Evolutionary conservation across 768 basidiomycete genomes (phyloP).

Genomic region (Suillus brevipes): DNA sequence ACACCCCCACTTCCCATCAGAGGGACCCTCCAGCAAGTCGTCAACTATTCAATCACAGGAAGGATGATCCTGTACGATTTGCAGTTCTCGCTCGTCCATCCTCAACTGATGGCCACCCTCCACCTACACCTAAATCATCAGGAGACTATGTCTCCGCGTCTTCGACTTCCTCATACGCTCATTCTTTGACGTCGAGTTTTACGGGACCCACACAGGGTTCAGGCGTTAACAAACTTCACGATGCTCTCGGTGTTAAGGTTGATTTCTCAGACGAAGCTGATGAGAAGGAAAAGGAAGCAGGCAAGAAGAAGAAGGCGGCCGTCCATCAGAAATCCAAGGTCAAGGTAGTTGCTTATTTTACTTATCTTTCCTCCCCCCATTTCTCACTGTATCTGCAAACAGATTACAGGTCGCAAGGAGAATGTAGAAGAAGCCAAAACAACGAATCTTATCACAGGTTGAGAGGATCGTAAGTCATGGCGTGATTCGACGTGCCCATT

Average conservation of each 20-base stretch:
- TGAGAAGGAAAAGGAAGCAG: conserved; percentile 60
- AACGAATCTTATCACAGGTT: conserved; percentile 79
- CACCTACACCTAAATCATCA: no score
- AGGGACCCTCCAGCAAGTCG: no score
- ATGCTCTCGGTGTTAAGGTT: conserved; percentile 88
- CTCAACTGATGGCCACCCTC: no score
- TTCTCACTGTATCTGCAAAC: conserved; percentile 11
- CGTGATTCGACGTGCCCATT: neutral
- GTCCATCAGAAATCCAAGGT: conserved; percentile 69
- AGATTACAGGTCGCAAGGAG: conserved; percentile 94
- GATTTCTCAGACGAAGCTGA: conserved; percentile 86
- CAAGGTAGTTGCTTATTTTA: conserved; percentile 51
- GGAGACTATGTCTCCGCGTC: no score
- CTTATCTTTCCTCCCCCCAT: conserved; percentile 1
- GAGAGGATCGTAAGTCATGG: conserved; percentile 69
- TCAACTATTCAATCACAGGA: no score
- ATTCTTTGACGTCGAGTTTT: no score
- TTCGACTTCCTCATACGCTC: no score
- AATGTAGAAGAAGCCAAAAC: conserved; percentile 94
- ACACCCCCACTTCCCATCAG: no score
- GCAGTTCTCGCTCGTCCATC: no score
- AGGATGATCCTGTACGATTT: no score
- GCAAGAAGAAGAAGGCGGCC: conserved; percentile 66
- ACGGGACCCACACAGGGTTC: conserved; percentile 76
- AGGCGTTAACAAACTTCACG: conserved; percentile 85